Evolutionary conservation across 768 basidiomycete species (phyloP), one percentile per base, ranked within the genome.

Genomic region (Lactarius akahatsu): DNA sequence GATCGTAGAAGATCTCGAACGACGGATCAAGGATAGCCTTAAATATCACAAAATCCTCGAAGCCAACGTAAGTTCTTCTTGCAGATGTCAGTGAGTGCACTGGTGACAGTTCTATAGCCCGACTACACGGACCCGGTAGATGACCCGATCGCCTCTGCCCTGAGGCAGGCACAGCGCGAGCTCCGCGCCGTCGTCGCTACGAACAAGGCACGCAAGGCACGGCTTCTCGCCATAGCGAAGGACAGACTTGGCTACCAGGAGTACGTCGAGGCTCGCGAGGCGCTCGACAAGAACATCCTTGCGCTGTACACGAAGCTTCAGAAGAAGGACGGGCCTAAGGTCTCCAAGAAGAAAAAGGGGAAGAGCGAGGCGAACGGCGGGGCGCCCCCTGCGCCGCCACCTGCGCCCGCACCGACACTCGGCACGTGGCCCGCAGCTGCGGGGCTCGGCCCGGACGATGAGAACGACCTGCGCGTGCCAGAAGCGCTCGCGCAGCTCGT

Each of bases 181-280:
- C 83, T 99, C 6, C 86, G 90, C 11, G 79, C 78, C 7, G 91
- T 98, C 58, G 81, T 90, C 2, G 83, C 87, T 10, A 82, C 86
- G 65, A 99, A 99, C 80, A 93, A 95, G 72, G 85, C 86, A 3
- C 88, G 96, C 15, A 90, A 90, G 74, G 77, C 78, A 36, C 87
- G 91, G 4, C 83, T 98, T 2, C 82, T 82, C 16, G 79, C 81
- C 16, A 84, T 95, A 67, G 94, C 95, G 34, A 86, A 89, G 66
- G 92, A 95, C 72, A 86, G 95, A 26, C 82, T 98, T 20, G 94
- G 89, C 7, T 92, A 94, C 74, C 92, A 94, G 72, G 96, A 98
- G 73, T 98, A 96, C 78, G 77, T 92, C 64, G 90, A 92, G 36
- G 76, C 86, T 9, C 86, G 95, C 20, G 94, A 96, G 68, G 82